Percentiles rank a stretch among this genome's conserved stretches.
These are phyloP conservation scores for Mariannaea sp. DNA, from an alignment of 2,329 filamentous ascomycete genomes.

Conservation along the genomic window DNA sequence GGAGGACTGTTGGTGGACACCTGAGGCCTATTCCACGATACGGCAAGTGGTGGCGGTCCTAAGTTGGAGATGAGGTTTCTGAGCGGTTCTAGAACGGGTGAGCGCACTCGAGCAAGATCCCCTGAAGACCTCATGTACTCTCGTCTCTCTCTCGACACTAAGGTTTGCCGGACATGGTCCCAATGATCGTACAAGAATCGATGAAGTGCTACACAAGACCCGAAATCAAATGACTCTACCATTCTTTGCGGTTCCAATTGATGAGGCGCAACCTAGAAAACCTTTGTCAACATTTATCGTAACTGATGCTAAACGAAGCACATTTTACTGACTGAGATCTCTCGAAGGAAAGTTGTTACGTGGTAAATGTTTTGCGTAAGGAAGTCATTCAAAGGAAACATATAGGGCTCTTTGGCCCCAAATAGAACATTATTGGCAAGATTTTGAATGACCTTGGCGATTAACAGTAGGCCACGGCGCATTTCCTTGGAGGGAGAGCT, in stretches of 20 bases:
- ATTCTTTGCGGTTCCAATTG: slow-evolving; percentile 47
- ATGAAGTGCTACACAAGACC: slow-evolving; percentile 71
- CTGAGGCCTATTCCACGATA: slow-evolving; percentile 71
- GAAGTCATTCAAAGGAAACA: slow-evolving; percentile 73
- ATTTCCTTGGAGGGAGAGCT: slow-evolving; percentile 69
- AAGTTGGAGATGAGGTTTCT: slow-evolving; percentile 67
- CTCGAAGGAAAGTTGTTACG: slow-evolving; percentile 68
- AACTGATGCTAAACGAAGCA: not conserved
- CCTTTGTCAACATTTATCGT: not conserved
- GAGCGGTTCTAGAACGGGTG: slow-evolving; percentile 64
- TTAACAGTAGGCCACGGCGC: slow-evolving; percentile 68
- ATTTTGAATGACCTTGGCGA: slow-evolving; percentile 74
- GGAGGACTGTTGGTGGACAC: slow-evolving; percentile 67
- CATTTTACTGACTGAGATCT: slow-evolving; percentile 65
- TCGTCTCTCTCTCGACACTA: slow-evolving; percentile 63
- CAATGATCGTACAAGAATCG: slow-evolving; percentile 73
- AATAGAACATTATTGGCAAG: slow-evolving; percentile 74
- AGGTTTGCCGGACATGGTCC: slow-evolving; percentile 69
- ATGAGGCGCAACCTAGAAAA: slow-evolving; percentile 52
- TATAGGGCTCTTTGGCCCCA: slow-evolving; percentile 73
- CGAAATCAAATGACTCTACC: slow-evolving; percentile 67
- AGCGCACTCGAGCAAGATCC: slow-evolving; percentile 56
- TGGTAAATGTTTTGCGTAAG: slow-evolving; percentile 70
- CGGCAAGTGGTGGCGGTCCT: slow-evolving; percentile 68
- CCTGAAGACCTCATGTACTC: slow-evolving; percentile 60